Evolutionary conservation across 176 grass and related monocot genomes (phyloP).

Genomic region (Zizania latifolia): DNA sequence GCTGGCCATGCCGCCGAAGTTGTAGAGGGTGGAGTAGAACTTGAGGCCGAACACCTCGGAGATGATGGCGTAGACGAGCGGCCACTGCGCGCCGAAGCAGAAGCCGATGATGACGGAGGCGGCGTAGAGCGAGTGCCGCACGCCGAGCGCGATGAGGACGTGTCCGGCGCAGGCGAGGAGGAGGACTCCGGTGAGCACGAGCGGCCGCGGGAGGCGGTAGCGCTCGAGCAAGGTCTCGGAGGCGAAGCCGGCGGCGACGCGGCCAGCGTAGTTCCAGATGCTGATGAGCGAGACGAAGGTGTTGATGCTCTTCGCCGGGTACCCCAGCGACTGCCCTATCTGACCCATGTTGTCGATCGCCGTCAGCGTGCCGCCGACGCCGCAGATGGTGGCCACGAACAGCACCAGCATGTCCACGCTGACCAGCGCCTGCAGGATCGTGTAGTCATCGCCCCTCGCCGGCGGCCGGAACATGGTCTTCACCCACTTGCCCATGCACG

Average conservation of each 20-base stretch:
- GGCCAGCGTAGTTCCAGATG: conserved; percentile 94
- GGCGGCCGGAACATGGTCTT: conserved; percentile 43
- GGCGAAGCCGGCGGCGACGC: conserved; percentile 58
- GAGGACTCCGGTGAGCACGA: conserved; percentile 46
- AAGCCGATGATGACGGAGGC: conserved; percentile 63
- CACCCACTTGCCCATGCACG: not conserved
- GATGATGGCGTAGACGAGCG: conserved; percentile 76
- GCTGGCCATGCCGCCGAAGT: conserved; percentile 63
- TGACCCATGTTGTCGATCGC: conserved; percentile 96
- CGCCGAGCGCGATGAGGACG: conserved; percentile 55
- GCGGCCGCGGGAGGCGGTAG: conserved; percentile 47
- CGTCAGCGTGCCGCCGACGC: conserved; percentile 65
- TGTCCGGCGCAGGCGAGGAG: conserved; percentile 63
- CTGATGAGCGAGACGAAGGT: conserved; percentile 85
- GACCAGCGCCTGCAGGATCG: conserved; percentile 54
- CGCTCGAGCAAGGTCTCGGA: conserved; percentile 47
- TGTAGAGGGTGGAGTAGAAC: conserved; percentile 84
- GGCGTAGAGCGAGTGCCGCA: conserved; percentile 47
- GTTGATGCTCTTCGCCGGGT: conserved; percentile 44
- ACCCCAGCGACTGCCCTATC: conserved; percentile 57
- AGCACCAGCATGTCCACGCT: conserved; percentile 72
- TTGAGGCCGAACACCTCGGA: conserved; percentile 82
- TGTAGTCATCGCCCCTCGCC: conserved; percentile 57
- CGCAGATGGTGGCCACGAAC: conserved; percentile 62
- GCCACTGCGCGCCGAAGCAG: conserved; percentile 91